Conservation (phyloP, 2,329 filamentous ascomycete genomes). For the Tolypocladium cylindrosporum region DNA sequence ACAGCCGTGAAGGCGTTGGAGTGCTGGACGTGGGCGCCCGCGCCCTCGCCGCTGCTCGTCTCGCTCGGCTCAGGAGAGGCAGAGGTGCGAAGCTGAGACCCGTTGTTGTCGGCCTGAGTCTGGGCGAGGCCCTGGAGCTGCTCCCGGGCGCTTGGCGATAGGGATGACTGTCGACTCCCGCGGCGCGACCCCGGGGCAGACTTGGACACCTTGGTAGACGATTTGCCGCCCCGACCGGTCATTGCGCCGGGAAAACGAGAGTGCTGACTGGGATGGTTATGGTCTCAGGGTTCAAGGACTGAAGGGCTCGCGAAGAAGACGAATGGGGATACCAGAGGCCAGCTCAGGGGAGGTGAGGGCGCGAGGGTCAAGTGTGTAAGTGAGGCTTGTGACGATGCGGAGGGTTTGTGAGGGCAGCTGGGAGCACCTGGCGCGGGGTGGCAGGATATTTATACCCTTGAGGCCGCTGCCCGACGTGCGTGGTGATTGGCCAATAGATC, state of each 20-base stretch:
- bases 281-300: background rate
- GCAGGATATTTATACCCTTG: background rate
- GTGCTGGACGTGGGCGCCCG: background rate
- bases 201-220: background rate
- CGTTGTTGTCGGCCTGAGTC: background rate
- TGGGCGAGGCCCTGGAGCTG: background rate
- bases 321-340: background rate
- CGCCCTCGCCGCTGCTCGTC: background rate
- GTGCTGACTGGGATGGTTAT: background rate
- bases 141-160: background rate
- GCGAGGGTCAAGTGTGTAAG: background rate
- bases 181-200: background rate
- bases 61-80: background rate
- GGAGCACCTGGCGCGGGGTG: slow-evolving; percentile 7
- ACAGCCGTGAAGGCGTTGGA: background rate
- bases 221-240: background rate
- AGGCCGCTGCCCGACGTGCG: background rate
- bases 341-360: background rate
- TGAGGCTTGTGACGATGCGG: background rate
- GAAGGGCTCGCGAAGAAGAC: background rate
- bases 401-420: slow-evolving; percentile 9
- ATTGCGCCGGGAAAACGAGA: background rate
- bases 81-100: background rate
- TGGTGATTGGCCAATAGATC: background rate
- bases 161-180: background rate